Evolutionary conservation across 2,329 filamentous ascomycete genomes (phyloP), one percentile per base, ranked within the genome.

Genomic region (Pyrenochaeta sp.): DNA sequence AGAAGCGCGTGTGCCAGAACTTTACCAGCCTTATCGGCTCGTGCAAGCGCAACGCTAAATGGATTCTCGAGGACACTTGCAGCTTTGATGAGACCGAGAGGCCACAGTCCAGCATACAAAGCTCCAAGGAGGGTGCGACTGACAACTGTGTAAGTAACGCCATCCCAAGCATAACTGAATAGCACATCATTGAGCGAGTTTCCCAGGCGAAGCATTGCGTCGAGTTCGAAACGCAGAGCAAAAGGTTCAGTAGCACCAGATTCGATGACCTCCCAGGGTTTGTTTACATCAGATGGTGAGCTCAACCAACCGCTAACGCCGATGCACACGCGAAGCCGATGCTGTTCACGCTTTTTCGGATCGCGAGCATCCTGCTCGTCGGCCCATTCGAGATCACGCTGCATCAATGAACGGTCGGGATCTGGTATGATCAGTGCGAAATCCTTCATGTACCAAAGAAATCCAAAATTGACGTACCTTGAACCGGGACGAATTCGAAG

Each of bases 401-500:
- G 64, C 2, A 43, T 51, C 41, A 55, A 52, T n/a, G 68, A 58
- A 4, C 63, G 58, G 39, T 66, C 56, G 7, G 66, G 66, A 42
- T 67, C 67, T 67, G 31, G 4, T 12, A 21, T 15, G 4, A 12
- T 33, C 15, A 33, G 31, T 12, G 15, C 15, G 31, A 33, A 11
- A n/a, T 4, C 15, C 12, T n/a, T n/a, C n/a, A n/a, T n/a, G n/a
- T n/a, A n/a, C n/a, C n/a, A n/a, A 20, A n/a, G 12, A 42, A 32
- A 9, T 4, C 9, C 7, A 10, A 15, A 12, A 29, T n/a, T 1
- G 43, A 48, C 46, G 23, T 59, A 71, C 78, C 86, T 76, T 49
- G 81, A 14, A 96, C 78, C 0, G 91, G 90, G n/a, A 97, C 76
- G 63, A 98, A 90, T 1, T 87, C 91, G 75, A 97, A 96, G 69